Conservation (phyloP, 768 basidiomycete species). For the Calvatia gigantea region DNA sequence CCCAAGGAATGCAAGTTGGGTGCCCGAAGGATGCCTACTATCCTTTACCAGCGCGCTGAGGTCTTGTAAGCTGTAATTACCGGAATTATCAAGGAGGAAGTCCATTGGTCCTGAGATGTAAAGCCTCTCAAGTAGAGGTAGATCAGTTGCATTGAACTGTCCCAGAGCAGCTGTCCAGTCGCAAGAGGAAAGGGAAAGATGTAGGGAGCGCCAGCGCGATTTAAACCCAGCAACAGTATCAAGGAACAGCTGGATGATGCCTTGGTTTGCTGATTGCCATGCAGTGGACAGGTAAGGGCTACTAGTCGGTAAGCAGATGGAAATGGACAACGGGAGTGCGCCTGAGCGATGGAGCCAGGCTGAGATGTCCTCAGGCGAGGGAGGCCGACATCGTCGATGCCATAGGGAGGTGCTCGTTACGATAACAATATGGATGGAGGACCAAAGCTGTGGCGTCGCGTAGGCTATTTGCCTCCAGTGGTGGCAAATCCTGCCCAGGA, state of each 20-base stretch:
- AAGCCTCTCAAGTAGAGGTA: not conserved
- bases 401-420: not conserved
- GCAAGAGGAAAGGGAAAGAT: not conserved
- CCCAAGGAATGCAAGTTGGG: not conserved
- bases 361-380: not conserved
- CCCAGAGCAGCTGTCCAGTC: not conserved
- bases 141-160: not conserved
- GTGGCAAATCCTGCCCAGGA: conserved; percentile 17
- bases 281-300: too few species aligned
- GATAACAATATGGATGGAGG: conserved; percentile 16
- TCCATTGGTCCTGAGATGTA: not conserved
- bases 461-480: conserved; percentile 16
- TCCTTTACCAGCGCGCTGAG: not conserved
- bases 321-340: not conserved
- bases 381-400: not conserved
- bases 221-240: not conserved
- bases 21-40: not conserved
- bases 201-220: not conserved
- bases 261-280: not conserved
- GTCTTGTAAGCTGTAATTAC: not conserved
- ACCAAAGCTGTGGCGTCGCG: conserved; percentile 17
- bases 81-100: not conserved
- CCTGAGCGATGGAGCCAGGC: not conserved
- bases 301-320: not conserved
- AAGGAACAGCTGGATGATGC: not conserved